These are phyloP conservation scores for Trichoderma gracile DNA, from an alignment of 2,329 filamentous ascomycete species.

Conservation along the genomic window DNA sequence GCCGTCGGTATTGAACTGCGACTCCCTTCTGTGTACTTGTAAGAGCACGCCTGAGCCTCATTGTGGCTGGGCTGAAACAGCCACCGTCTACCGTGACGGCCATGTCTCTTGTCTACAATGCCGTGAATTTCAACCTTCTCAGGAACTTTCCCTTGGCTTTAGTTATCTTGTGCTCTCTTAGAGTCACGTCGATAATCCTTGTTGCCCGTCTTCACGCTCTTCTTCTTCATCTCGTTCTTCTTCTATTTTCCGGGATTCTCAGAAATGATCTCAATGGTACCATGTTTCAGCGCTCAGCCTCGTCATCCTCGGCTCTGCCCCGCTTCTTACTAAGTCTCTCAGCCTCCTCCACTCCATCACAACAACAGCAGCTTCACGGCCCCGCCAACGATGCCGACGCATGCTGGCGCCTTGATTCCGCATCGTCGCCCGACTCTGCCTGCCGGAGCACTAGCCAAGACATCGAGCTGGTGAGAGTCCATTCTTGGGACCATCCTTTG, in stretches of 20 bases:
- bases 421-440: not conserved
- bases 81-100: not conserved
- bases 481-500: not conserved
- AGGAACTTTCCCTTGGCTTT: too few species aligned
- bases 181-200: not conserved
- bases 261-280: not conserved
- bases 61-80: slow-evolving; percentile 5
- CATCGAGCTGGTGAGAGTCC: not conserved
- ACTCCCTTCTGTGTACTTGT: too few species aligned
- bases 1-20: too few species aligned
- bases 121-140: not conserved
- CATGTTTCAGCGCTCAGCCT: slow-evolving; percentile 18
- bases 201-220: too few species aligned
- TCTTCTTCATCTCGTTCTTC: not conserved
- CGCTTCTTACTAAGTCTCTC: slow-evolving; percentile 24
- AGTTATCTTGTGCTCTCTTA: too few species aligned
- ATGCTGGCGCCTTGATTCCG: slow-evolving; percentile 3
- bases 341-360: slow-evolving; percentile 17
- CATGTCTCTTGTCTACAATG: not conserved
- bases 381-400: not conserved
- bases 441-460: slow-evolving; percentile 9
- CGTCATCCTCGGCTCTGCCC: slow-evolving; percentile 11
- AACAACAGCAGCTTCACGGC: slow-evolving; percentile 15
- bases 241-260: not conserved
- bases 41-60: not conserved